Evolutionary conservation across 1,284 basidiomycete species (phyloP).

Genomic region (Chalciporus sp.): DNA sequence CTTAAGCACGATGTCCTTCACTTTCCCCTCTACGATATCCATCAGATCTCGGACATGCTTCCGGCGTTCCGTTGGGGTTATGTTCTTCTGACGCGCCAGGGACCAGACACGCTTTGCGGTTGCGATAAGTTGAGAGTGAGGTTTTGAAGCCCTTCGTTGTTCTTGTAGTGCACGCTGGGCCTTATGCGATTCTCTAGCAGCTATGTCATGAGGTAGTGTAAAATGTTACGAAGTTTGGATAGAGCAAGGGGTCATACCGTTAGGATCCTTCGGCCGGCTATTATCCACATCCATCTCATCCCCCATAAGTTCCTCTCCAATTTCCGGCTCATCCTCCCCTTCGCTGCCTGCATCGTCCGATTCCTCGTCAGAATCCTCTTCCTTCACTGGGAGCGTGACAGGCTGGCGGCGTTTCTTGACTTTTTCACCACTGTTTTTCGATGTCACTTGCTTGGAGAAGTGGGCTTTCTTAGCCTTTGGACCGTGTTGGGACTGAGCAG

Average conservation of each 20-base stretch:
- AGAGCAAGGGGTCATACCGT: conserved; percentile 44
- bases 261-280: conserved; percentile 47
- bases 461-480: conserved; percentile 56
- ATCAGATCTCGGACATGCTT: conserved; percentile 74
- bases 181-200: conserved; percentile 65
- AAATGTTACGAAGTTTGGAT: not conserved
- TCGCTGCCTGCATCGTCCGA: conserved; percentile 33
- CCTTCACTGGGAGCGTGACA: conserved; percentile 44
- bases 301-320: conserved; percentile 16
- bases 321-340: conserved; percentile 15
- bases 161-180: conserved; percentile 63
- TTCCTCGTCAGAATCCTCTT: conserved; percentile 36
- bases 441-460: conserved; percentile 29
- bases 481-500: conserved; percentile 46
- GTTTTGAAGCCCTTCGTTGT: conserved; percentile 73
- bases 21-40: conserved; percentile 72
- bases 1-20: conserved; percentile 84
- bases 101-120: conserved; percentile 84
- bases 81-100: conserved; percentile 74
- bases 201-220: conserved; percentile 36
- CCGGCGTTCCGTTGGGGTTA: conserved; percentile 71
- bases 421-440: conserved; percentile 31
- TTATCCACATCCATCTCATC: conserved; percentile 24
- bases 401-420: conserved; percentile 55
- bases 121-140: conserved; percentile 71